Conservation (phyloP, 225 moss, liverwort and hornwort genomes). For the Antitrichia curtipendula region DNA sequence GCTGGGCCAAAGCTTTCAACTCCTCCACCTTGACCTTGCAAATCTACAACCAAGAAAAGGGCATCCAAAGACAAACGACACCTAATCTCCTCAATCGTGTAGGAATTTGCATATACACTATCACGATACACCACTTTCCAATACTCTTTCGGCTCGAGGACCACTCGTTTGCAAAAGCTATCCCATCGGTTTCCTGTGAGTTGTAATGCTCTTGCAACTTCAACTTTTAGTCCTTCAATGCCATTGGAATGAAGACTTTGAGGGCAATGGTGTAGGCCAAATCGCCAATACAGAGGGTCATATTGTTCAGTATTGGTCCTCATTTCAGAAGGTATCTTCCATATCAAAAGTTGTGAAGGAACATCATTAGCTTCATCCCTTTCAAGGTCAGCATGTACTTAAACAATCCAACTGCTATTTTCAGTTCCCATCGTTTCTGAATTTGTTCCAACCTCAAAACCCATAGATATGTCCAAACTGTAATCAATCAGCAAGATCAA, state of each 20-base stretch:
- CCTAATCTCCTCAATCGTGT: not conserved
- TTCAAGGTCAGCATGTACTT: not conserved
- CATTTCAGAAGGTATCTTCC: rapidly evolving
- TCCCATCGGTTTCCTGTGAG: not conserved
- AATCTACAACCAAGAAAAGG: not conserved
- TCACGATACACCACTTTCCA: not conserved
- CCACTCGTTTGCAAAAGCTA: not conserved
- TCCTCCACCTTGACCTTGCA: rapidly evolving
- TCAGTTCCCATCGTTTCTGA: too few species aligned
- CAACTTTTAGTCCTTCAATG: not conserved
- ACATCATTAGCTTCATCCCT: not conserved
- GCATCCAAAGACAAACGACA: not conserved
- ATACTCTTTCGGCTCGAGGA: not conserved
- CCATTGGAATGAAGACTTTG: not conserved
- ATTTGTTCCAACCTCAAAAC: not conserved
- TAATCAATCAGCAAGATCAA: rapidly evolving
- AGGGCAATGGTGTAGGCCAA: not conserved
- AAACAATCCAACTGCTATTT: not conserved
- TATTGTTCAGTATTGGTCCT: not conserved
- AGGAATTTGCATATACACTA: not conserved
- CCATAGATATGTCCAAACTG: too few species aligned
- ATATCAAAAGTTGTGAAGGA: not conserved
- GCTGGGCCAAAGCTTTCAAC: rapidly evolving
- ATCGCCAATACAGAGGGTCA: rapidly evolving
- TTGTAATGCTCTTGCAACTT: not conserved